phyloP scores from a whole-genome alignment of 75 land plant species.

The Pinus taeda region DNA sequence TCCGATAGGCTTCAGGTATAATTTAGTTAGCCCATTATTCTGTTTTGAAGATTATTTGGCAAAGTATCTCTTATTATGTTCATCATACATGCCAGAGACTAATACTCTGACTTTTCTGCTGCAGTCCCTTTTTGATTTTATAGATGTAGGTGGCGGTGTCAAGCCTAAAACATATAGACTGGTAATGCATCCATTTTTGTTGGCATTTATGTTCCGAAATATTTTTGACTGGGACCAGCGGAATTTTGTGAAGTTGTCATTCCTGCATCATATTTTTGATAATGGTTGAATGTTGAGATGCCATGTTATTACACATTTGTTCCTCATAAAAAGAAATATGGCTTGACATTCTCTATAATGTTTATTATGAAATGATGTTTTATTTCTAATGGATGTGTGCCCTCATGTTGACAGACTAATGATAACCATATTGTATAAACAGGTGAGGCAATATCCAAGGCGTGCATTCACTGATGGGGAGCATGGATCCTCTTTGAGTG shows the following conservation, averaged over 20 bases:
- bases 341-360: not conserved
- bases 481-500: slow-evolving; percentile 41
- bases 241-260: not conserved
- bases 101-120: slow-evolving; percentile 6
- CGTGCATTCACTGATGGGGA: slow-evolving; percentile 77
- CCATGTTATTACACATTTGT: not conserved
- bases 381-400: not conserved
- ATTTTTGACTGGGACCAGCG: not conserved
- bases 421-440: slow-evolving; percentile 7
- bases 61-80: not conserved
- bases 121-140: slow-evolving; percentile 84
- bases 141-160: slow-evolving; percentile 66
- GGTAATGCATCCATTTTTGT: slow-evolving; percentile 35
- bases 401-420: not conserved
- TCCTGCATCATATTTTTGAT: not conserved
- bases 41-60: not conserved
- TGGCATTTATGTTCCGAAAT: not conserved
- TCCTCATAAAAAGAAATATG: not conserved
- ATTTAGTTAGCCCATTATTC: not conserved
- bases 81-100: not conserved
- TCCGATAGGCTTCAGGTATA: slow-evolving; percentile 82
- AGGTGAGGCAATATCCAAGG: slow-evolving; percentile 92
- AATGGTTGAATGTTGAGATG: slow-evolving; percentile 1
- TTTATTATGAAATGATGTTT: not conserved
- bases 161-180: slow-evolving; percentile 81